Evolutionary conservation across 1,139 yeast species (phyloP), one percentile per base, ranked within the genome.

Genomic region (Kurtzmaniella quercitrusa): DNA sequence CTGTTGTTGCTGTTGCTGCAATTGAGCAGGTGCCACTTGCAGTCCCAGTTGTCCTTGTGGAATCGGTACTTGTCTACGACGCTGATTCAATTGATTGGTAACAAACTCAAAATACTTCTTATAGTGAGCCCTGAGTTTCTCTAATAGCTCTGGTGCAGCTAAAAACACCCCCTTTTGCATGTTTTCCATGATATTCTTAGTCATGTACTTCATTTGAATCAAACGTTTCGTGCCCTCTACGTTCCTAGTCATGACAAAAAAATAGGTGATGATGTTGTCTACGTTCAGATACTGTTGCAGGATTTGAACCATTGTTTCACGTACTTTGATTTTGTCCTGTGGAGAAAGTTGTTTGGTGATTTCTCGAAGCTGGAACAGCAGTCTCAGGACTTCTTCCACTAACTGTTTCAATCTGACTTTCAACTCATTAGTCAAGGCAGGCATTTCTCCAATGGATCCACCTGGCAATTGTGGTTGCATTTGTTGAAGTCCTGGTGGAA

Each of bases 161-260:
- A 84, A 70, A 62, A 77, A 82, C 45, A 77, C 62, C 34, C 86
- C 81, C 61, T 80, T 69, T 55, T 79, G 75, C 59, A 85, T 63
- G 50, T 78, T 80, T 43, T 87, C 94, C 57, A 83, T 67, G 48
- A 88, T 85, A 58, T 83, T 85, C 55, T 81, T 83, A 38, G 88
- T 80, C 85, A 88, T 84, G 49, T 81, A 75, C 61, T 88, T 83
- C 74, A 87, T 80, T 59, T 86, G 93, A 48, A 89, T 73, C 49
- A 89, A 75, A 50, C 87, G 77, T 55, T 81, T 81, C 1, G 95
- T 85, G 5, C 88, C 91, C 45, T 81, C 88, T 39, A 74, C 76
- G 58, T 85, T 86, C 53, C 83, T 79, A 1, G 94, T 84, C 45
- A 88, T 70, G 47, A 84, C 77, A 57, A 77, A 88, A 54, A 86